Evolutionary conservation across 2,329 filamentous ascomycete species (phyloP).

Genomic region (Trichoderma koningii): DNA sequence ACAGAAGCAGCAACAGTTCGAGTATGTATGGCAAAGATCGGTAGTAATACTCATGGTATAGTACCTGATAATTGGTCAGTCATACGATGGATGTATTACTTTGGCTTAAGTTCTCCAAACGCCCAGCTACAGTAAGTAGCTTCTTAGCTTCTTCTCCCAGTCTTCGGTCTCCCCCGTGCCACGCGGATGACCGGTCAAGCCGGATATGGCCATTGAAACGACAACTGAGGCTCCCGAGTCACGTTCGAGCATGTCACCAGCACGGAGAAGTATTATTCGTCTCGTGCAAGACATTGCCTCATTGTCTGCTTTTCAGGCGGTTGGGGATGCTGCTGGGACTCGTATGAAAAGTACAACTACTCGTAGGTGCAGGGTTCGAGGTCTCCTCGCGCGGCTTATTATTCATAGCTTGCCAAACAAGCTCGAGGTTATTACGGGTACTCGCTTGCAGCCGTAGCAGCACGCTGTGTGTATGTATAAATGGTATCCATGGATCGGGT

Average conservation of each 20-base stretch:
- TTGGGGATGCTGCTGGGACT: no score
- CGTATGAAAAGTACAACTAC: no score
- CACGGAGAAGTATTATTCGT: no score
- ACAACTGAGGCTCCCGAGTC: constrained; percentile 2
- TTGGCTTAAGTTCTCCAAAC: neutral
- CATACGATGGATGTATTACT: neutral
- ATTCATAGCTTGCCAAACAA: no score
- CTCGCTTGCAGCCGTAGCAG: neutral
- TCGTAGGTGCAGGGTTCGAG: no score
- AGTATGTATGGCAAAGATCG: no score
- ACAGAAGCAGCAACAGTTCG: no score
- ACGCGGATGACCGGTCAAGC: constrained; percentile 19
- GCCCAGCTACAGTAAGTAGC: neutral
- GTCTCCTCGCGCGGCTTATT: no score
- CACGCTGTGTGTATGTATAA: neutral
- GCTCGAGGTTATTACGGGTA: neutral
- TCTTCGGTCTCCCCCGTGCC: neutral
- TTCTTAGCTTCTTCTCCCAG: neutral
- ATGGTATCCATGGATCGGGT: neutral
- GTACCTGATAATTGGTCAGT: neutral
- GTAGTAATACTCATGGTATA: no score
- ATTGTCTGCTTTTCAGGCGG: no score
- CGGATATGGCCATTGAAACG: constrained; percentile 17
- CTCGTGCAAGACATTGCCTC: no score
- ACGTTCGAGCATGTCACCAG: neutral